These are phyloP conservation scores for Leishmania tarentolae DNA, from an alignment of 208 protist species.

Conservation along the genomic window DNA sequence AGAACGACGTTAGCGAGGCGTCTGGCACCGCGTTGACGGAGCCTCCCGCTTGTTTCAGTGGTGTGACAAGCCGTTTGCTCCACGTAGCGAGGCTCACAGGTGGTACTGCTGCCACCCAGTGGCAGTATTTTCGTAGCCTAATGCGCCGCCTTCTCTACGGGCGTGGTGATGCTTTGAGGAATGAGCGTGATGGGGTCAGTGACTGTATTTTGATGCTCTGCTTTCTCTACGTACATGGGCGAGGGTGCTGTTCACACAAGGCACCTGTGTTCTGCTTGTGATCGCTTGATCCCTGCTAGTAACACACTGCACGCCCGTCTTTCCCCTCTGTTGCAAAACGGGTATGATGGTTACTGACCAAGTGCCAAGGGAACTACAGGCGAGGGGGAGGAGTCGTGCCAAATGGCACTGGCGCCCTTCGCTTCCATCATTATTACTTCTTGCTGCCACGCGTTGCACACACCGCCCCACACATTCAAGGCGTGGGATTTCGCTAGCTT, in stretches of 20 bases:
- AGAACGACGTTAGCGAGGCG: not conserved
- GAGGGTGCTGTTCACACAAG: not conserved
- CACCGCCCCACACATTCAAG: not conserved
- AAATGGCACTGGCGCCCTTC: not conserved
- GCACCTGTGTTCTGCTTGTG: not conserved
- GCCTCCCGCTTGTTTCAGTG: not conserved
- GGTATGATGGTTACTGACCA: not conserved
- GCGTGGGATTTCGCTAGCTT: not conserved
- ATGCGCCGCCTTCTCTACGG: too few relatives aligned
- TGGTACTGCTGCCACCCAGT: not conserved
- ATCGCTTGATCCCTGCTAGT: not conserved
- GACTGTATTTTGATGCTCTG: not conserved
- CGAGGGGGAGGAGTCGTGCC: not conserved
- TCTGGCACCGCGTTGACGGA: not conserved
- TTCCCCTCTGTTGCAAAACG: not conserved
- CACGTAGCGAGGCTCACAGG: not conserved
- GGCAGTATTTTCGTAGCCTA: not conserved
- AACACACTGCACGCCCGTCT: not conserved
- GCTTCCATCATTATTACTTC: not conserved
- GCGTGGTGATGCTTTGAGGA: not conserved
- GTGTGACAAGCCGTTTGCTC: not conserved
- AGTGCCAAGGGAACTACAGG: not conserved
- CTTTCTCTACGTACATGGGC: not conserved
- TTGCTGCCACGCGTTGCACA: not conserved
- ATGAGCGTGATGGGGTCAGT: not conserved